Percentiles rank a stretch among this genome's conserved stretches.
These are phyloP conservation scores for Striga asiatica DNA, from an alignment of 257 asterid genomes.

Conservation along the genomic window DNA sequence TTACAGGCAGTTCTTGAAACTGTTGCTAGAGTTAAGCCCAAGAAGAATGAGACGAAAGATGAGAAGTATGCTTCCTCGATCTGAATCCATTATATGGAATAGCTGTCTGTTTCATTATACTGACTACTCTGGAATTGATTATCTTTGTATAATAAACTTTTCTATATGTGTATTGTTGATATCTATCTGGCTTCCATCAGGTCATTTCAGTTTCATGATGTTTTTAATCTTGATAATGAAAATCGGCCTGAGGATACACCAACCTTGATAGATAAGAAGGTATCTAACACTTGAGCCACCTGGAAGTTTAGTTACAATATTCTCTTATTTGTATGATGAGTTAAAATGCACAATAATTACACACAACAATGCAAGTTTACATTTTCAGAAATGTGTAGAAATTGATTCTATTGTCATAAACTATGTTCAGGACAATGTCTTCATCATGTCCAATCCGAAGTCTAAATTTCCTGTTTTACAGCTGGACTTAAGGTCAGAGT, in stretches of 20 bases:
- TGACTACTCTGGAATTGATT: conserved; percentile 14
- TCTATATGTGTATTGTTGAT: conserved; percentile 14
- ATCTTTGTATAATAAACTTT: conserved; percentile 4
- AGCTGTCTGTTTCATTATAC: conserved; percentile 8
- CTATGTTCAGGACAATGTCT: conserved; percentile 57
- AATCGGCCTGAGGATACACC: conserved; percentile 67
- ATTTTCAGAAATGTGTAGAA: conserved; percentile 8
- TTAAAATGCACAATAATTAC: background rate
- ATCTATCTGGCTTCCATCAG: conserved; percentile 27
- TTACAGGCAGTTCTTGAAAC: conserved; percentile 79
- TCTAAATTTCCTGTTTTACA: conserved; percentile 69
- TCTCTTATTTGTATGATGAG: background rate
- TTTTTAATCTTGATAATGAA: conserved; percentile 60
- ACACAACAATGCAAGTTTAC: conserved; percentile 12
- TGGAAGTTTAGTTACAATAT: conserved; percentile 1
- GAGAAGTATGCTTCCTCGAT: conserved; percentile 48
- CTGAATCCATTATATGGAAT: conserved; percentile 2
- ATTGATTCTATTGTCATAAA: conserved; percentile 18
- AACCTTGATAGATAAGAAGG: conserved; percentile 66
- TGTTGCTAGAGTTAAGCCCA: conserved; percentile 76
- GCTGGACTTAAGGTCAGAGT: conserved; percentile 66
- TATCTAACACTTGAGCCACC: conserved; percentile 17
- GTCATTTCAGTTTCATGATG: conserved; percentile 65
- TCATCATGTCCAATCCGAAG: conserved; percentile 72
- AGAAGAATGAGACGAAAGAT: conserved; percentile 69